These are phyloP conservation scores for Alternaria sp. DNA, from an alignment of 2,329 filamentous ascomycete genomes.

Conservation along the genomic window DNA sequence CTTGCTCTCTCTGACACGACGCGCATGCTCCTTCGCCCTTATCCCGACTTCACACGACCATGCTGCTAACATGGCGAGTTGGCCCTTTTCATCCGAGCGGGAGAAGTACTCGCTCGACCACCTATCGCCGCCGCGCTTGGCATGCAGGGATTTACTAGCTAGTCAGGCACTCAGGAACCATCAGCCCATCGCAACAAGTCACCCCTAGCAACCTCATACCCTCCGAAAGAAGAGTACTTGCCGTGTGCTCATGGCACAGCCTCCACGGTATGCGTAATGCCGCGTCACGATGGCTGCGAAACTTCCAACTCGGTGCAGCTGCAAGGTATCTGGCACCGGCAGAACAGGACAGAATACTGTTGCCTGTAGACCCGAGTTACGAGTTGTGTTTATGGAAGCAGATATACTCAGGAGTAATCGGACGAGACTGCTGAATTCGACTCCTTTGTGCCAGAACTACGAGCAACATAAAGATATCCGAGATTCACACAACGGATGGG, in stretches of 20 bases:
- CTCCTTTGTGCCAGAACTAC: background rate
- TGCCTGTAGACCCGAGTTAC: background rate
- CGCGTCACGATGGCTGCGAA: background rate
- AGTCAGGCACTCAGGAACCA: constrained; percentile 13
- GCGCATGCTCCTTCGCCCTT: background rate
- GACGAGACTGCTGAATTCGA: background rate
- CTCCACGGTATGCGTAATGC: constrained; percentile 1
- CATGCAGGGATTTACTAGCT: constrained; percentile 13
- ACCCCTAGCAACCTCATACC: constrained; percentile 4
- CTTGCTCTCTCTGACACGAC: background rate
- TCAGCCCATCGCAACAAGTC: constrained; percentile 6
- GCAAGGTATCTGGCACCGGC: background rate
- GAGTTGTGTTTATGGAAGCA: background rate
- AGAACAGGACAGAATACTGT: background rate
- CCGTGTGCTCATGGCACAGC: background rate
- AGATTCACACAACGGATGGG: background rate
- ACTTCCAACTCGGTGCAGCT: too few species aligned
- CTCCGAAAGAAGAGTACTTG: background rate
- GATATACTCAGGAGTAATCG: background rate
- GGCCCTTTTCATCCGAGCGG: constrained; percentile 1
- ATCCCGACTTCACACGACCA: background rate
- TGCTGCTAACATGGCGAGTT: background rate
- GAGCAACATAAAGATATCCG: background rate
- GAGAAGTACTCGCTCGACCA: constrained; percentile 1
- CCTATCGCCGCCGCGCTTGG: constrained; percentile 11